These are phyloP conservation scores for Trichoderma arundinaceum DNA, from an alignment of 2,329 filamentous ascomycete genomes.

Conservation along the genomic window DNA sequence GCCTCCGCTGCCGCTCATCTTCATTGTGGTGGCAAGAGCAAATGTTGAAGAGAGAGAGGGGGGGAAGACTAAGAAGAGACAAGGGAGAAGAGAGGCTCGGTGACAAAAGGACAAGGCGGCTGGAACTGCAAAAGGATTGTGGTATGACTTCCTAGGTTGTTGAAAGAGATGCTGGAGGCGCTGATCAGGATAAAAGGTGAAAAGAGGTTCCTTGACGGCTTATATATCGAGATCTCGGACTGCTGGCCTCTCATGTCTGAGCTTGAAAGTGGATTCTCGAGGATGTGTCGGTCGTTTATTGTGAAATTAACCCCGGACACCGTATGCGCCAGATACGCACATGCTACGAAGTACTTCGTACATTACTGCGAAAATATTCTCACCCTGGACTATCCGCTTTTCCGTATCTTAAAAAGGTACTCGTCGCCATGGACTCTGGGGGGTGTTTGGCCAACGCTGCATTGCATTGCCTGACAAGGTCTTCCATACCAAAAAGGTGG, in stretches of 20 bases:
- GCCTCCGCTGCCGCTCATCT: slow-evolving; percentile 48
- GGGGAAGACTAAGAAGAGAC: neutral
- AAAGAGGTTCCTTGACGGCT: slow-evolving; percentile 6
- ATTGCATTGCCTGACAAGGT: slow-evolving; percentile 12
- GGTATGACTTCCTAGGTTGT: neutral
- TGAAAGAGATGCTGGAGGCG: neutral
- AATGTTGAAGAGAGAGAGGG: neutral
- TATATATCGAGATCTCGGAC: slow-evolving; percentile 23
- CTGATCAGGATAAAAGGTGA: slow-evolving; percentile 17
- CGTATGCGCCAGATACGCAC: neutral
- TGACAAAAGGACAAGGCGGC: neutral
- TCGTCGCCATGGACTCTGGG: slow-evolving; percentile 3
- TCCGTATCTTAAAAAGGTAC: slow-evolving; percentile 10
- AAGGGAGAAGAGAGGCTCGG: neutral
- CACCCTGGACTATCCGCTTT: slow-evolving; percentile 21
- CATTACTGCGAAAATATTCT: slow-evolving; percentile 8
- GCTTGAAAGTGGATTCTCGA: neutral
- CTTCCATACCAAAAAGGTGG: slow-evolving; percentile 15
- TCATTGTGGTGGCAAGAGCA: slow-evolving; percentile 10
- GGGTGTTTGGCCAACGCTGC: slow-evolving; percentile 18
- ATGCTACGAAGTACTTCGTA: neutral
- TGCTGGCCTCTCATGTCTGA: neutral
- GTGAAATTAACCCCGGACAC: slow-evolving; percentile 1
- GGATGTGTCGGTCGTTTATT: neutral
- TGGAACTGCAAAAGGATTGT: neutral